Evolutionary conservation across 257 asterid species (phyloP).

Genomic region (Penstemon davidsonii): DNA sequence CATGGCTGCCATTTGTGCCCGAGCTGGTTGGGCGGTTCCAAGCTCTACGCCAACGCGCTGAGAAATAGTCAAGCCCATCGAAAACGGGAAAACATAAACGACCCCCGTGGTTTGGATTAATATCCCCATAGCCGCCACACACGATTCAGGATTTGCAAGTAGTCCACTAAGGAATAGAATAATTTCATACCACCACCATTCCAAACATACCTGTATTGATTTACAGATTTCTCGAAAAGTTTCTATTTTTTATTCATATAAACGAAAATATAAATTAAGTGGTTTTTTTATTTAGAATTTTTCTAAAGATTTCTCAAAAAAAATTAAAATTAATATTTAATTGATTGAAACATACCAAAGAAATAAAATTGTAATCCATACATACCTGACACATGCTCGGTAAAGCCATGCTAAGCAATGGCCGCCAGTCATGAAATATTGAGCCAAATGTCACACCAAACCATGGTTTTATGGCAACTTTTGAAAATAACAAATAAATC

Average conservation of each 20-base stretch:
- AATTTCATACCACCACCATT: conserved; percentile 92
- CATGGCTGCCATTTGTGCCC: conserved; percentile 56
- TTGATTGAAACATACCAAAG: too few relatives aligned
- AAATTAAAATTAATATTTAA: too few relatives aligned
- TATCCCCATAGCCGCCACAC: conserved; percentile 80
- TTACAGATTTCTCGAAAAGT: too few relatives aligned
- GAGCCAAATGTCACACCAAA: conserved; percentile 41
- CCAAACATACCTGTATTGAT: conserved; percentile 38
- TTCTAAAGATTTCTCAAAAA: too few relatives aligned
- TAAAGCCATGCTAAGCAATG: conserved; percentile 51
- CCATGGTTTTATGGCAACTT: conserved; percentile 74
- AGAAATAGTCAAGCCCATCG: conserved; percentile 57
- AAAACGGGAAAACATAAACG: conserved; percentile 62
- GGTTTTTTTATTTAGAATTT: too few relatives aligned
- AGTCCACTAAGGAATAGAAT: conserved; percentile 66
- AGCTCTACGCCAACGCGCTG: conserved; percentile 79
- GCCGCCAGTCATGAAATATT: conserved; percentile 58
- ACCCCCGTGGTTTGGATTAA: conserved; percentile 71
- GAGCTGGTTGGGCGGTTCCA: conserved; percentile 58
- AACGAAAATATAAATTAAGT: too few relatives aligned
- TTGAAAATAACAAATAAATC: conserved; percentile 48
- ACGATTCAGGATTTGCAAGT: conserved; percentile 54
- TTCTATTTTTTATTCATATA: too few relatives aligned
- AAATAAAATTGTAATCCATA: too few relatives aligned
- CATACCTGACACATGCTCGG: conserved; percentile 61